Evolutionary conservation across 352 stramenopile species (phyloP).

Genomic region (Phytophthora sojae): DNA sequence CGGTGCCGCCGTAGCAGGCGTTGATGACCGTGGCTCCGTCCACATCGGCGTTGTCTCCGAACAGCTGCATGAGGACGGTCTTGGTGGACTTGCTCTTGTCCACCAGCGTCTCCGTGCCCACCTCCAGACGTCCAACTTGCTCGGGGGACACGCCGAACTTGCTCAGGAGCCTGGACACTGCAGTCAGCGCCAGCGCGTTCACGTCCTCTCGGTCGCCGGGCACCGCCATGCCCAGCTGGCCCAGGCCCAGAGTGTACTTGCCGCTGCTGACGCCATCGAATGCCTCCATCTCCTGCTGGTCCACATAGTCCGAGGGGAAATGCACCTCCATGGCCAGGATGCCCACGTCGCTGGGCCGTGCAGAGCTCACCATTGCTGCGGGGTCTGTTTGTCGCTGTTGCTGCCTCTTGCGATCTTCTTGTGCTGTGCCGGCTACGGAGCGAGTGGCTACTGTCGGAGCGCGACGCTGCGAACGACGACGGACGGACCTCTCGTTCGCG

Average conservation of each 20-base stretch:
- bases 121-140: constrained; percentile 94
- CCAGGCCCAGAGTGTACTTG: constrained; percentile 79
- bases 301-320: constrained; percentile 94
- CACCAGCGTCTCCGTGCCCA: constrained; percentile 97
- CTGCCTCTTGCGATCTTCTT: background rate
- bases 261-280: constrained; percentile 85
- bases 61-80: constrained; percentile 84
- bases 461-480: background rate
- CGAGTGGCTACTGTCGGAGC: background rate
- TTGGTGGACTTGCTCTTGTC: constrained; percentile 90
- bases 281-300: constrained; percentile 94
- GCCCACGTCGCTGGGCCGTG: constrained; percentile 86
- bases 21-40: constrained; percentile 96
- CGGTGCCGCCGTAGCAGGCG: constrained; percentile 98
- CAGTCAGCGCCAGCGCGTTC: constrained; percentile 75
- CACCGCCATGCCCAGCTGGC: constrained; percentile 71
- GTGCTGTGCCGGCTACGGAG: background rate
- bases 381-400: constrained; percentile 3
- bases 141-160: constrained; percentile 60
- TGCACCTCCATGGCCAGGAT: constrained; percentile 98
- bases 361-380: constrained; percentile 28
- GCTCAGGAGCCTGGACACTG: constrained; percentile 58
- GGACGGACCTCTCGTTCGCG: background rate
- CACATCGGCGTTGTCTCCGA: constrained; percentile 65
- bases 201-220: constrained; percentile 77